Evolutionary conservation across 2,329 filamentous ascomycete genomes (phyloP).

Genomic region (Diaporthe sp.): DNA sequence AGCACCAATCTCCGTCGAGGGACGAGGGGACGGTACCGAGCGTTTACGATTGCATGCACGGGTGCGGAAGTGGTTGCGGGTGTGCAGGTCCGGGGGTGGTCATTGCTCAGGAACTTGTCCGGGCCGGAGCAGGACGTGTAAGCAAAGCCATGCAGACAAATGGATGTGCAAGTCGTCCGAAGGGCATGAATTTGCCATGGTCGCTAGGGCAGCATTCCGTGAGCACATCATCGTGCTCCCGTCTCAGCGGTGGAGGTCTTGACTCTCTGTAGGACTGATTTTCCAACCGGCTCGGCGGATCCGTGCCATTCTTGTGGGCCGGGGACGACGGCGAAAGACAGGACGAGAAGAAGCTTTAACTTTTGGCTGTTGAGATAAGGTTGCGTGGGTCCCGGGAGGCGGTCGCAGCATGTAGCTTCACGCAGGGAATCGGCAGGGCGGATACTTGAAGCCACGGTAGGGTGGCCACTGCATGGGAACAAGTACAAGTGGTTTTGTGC

Average conservation of each 20-base stretch:
- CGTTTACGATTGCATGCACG: conserved; percentile 6
- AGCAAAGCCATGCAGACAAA: not conserved
- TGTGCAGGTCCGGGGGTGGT: not conserved
- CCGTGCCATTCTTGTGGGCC: conserved; percentile 12
- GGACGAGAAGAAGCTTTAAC: conserved; percentile 32
- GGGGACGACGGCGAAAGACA: not conserved
- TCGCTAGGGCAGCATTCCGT: conserved; percentile 13
- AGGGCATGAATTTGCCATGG: conserved; percentile 24
- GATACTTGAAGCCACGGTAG: not conserved
- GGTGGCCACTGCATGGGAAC: not conserved
- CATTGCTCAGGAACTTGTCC: conserved; percentile 8
- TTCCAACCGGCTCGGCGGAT: conserved; percentile 30
- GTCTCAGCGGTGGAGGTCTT: conserved; percentile 27
- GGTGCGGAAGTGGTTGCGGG: conserved; percentile 1
- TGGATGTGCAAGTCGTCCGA: not conserved
- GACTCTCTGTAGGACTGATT: conserved; percentile 27
- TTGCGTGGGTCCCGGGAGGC: conserved; percentile 23
- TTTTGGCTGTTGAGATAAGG: conserved; percentile 35
- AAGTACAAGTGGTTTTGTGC: not conserved
- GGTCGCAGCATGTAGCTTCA: not conserved
- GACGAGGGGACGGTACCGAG: conserved; percentile 22
- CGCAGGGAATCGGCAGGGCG: not conserved
- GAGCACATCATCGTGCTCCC: conserved; percentile 11
- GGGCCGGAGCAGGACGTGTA: conserved; percentile 8
- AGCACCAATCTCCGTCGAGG: conserved; percentile 18